Evolutionary conservation across 2,329 filamentous ascomycete species (phyloP), one percentile per base, ranked within the genome.

Genomic region (Monosporascus ibericus): DNA sequence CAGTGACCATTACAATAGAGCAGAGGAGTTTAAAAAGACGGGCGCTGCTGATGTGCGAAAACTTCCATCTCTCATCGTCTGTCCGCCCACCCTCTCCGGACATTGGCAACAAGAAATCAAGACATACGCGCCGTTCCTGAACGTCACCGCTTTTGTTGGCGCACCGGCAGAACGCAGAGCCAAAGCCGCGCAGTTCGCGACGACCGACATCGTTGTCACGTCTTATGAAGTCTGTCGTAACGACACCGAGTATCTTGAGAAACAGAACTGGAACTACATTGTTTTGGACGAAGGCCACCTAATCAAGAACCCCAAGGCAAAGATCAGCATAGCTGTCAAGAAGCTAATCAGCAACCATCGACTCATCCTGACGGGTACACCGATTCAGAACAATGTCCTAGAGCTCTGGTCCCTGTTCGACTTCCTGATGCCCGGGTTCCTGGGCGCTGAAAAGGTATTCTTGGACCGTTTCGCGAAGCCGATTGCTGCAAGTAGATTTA

Each of bases 41-140:
- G 81, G 86, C 47, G 84, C 89, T 27, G 78, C 84, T 0, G 94
- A 99, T 65, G 82, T 84, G 49, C 83, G 90, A 53, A 86, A 82
- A 52, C 75, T 99, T 40, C 92, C 94, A 2, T 96, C 92, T 14
- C 79, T 99, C 51, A 96, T 99, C 56, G 88, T 99, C 48, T 99
- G 94, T 64, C 95, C 94, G 6, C 94, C 94, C 1, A 97, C 94
- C 0, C 78, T 99, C 24, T 96, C 94, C 18, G 94, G 95, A 8
- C 94, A 99, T 71, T 99, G 94, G 94, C 92, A 96, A 69, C 94
- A 99, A 67, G 94, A 99, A 68, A 92, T 99, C 63, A 90, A 89
- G 66, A 87, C 91, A 48, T 99, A 96, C 64, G 92, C 95, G 2
- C 94, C 94, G 0, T 99, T 99, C 80, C 78, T 99, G 44, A 87